Conservation (phyloP, 805 yeast species). For the Candida bentonensis region DNA sequence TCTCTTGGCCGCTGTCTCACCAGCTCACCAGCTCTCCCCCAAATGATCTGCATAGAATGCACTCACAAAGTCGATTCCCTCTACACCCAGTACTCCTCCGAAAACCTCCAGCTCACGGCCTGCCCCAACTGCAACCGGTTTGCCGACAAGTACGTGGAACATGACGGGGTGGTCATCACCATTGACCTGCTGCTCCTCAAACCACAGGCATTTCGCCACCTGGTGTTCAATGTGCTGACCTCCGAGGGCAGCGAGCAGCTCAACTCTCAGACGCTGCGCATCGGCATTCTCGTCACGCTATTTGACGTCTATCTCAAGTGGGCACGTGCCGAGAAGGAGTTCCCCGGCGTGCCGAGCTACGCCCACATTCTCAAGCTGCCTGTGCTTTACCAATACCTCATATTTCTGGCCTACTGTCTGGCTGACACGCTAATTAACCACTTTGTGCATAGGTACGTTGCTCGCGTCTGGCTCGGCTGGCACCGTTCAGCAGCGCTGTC, state of each 20-base stretch:
- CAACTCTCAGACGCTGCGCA: slow-evolving; percentile 23
- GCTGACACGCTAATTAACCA: slow-evolving; percentile 23
- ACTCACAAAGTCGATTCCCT: slow-evolving; percentile 48
- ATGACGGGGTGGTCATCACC: slow-evolving; percentile 69
- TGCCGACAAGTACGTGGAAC: slow-evolving; percentile 86
- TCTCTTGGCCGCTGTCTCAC: too few species aligned
- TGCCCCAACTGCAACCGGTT: slow-evolving; percentile 59
- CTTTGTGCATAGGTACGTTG: slow-evolving; percentile 23
- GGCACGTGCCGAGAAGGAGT: slow-evolving; percentile 72
- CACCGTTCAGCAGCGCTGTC: slow-evolving; percentile 34
- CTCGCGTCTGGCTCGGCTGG: slow-evolving; percentile 22
- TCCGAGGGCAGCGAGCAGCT: slow-evolving; percentile 3
- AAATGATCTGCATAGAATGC: slow-evolving; percentile 87
- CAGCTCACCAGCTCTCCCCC: background rate
- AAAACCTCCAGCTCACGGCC: slow-evolving; percentile 65
- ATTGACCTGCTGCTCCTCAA: slow-evolving; percentile 73
- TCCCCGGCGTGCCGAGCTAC: slow-evolving; percentile 11
- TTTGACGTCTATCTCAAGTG: slow-evolving; percentile 85
- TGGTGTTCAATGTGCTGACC: slow-evolving; percentile 55
- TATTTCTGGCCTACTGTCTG: slow-evolving; percentile 23
- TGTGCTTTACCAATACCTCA: slow-evolving; percentile 23
- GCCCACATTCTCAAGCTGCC: slow-evolving; percentile 17
- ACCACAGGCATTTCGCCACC: slow-evolving; percentile 67
- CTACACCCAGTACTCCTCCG: slow-evolving; percentile 58
- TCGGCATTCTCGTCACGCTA: slow-evolving; percentile 48